phyloP scores from a whole-genome alignment of 116 monocot species.

The Phalaenopsis hybrid region DNA sequence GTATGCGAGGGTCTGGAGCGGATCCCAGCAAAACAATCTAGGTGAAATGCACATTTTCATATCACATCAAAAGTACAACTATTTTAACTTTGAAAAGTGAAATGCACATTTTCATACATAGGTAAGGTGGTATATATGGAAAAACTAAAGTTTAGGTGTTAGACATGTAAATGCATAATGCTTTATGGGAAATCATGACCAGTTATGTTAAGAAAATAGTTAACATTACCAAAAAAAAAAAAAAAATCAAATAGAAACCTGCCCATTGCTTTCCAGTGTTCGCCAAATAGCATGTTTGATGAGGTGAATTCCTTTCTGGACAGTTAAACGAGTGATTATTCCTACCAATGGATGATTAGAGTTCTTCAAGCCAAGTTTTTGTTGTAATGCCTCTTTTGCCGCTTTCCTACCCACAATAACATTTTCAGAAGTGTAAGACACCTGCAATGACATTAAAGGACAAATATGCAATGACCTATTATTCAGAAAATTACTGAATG shows the following conservation, averaged over 20 bases:
- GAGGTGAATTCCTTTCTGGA: slow-evolving; percentile 96
- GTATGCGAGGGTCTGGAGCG: slow-evolving; percentile 88
- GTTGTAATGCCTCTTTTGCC: slow-evolving; percentile 84
- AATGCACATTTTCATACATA: not conserved
- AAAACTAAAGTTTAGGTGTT: not conserved
- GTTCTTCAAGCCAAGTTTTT: slow-evolving; percentile 63
- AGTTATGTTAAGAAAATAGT: slow-evolving; percentile 3
- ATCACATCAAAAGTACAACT: too few species aligned
- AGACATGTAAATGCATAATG: not conserved
- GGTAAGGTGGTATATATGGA: not conserved
- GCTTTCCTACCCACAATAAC: slow-evolving; percentile 76
- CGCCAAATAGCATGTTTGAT: slow-evolving; percentile 85
- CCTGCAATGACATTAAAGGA: slow-evolving; percentile 27
- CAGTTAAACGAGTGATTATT: slow-evolving; percentile 82
- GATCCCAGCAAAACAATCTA: slow-evolving; percentile 95
- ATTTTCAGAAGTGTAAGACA: slow-evolving; percentile 84
- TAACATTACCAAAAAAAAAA: not conserved
- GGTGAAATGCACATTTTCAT: not conserved
- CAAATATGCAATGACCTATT: not conserved
- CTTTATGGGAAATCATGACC: not conserved
- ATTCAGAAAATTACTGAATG: not conserved
- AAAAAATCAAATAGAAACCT: slow-evolving; percentile 34
- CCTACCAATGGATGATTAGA: slow-evolving; percentile 73
- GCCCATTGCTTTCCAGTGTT: slow-evolving; percentile 67
- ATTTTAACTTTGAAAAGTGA: not conserved